These are phyloP conservation scores for Trichoderma atroviride DNA, from an alignment of 2,329 filamentous ascomycete species.

Conservation along the genomic window DNA sequence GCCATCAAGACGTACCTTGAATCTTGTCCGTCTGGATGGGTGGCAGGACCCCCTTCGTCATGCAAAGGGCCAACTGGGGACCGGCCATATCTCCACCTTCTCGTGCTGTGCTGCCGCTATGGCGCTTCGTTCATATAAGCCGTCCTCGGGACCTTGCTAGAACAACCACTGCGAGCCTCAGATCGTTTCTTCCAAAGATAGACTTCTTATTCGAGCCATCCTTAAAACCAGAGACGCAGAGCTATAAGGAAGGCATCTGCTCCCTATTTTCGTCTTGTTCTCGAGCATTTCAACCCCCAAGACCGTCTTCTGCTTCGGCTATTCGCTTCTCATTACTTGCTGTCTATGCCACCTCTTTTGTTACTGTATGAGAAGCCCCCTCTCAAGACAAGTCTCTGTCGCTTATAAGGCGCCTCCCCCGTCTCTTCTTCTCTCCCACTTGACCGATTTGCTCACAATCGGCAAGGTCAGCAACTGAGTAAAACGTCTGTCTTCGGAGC, in stretches of 20 bases:
- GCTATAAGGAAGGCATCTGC: neutral
- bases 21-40: constrained; percentile 25
- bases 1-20: constrained; percentile 25
- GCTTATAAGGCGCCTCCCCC: neutral
- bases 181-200: constrained; percentile 27
- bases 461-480: constrained; percentile 3
- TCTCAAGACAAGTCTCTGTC: neutral
- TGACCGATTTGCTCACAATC: constrained; percentile 8
- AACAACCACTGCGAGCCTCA: constrained; percentile 23
- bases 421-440: neutral
- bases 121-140: constrained; percentile 28
- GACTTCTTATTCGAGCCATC: constrained; percentile 21
- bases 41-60: constrained; percentile 25
- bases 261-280: neutral
- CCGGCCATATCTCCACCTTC: constrained; percentile 23
- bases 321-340: neutral
- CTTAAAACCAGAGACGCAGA: neutral
- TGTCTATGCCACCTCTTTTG: neutral
- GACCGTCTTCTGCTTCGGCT: neutral
- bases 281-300: neutral
- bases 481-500: constrained; percentile 17
- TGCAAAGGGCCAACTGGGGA: constrained; percentile 21
- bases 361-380: constrained; percentile 5
- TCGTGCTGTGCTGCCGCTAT: constrained; percentile 15
- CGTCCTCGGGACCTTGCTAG: constrained; percentile 25